Evolutionary conservation across 2,329 filamentous ascomycete genomes (phyloP).

Genomic region (Colletotrichum orbiculare): DNA sequence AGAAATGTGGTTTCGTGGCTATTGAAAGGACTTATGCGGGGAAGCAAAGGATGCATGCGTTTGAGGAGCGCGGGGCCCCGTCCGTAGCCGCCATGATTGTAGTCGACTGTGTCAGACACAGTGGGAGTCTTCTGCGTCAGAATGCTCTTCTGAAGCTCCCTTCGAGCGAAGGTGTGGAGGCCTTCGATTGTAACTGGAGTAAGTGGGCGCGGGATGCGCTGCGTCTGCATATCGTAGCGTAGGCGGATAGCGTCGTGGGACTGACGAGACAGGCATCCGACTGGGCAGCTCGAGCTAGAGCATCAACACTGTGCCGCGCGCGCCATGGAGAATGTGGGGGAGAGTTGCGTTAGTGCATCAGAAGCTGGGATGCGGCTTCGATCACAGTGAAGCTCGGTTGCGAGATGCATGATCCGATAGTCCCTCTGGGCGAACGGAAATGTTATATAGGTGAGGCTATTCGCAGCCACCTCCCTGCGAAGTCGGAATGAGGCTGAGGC

Average conservation of each 20-base stretch:
- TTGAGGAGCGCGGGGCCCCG: slow-evolving; percentile 34
- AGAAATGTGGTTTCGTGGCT: not conserved
- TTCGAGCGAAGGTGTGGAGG: slow-evolving; percentile 37
- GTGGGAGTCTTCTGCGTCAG: slow-evolving; percentile 22
- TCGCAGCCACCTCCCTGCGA: slow-evolving; percentile 32
- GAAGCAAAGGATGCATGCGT: slow-evolving; percentile 24
- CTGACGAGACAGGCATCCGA: slow-evolving; percentile 7
- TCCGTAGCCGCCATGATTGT: slow-evolving; percentile 11
- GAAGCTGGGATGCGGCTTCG: not conserved
- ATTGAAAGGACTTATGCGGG: slow-evolving; percentile 27
- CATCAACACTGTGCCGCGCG: slow-evolving; percentile 10
- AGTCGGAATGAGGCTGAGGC: slow-evolving; percentile 14
- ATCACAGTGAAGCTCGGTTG: slow-evolving; percentile 5
- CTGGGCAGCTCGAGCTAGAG: not conserved
- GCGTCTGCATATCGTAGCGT: slow-evolving; percentile 1
- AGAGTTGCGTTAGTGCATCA: slow-evolving; percentile 1
- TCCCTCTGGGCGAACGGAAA: slow-evolving; percentile 36
- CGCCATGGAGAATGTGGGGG: slow-evolving; percentile 19
- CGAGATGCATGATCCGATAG: slow-evolving; percentile 35
- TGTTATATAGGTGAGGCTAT: slow-evolving; percentile 27
- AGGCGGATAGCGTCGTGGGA: slow-evolving; percentile 8
- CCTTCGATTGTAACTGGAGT: slow-evolving; percentile 11
- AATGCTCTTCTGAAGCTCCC: slow-evolving; percentile 25
- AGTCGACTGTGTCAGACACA: slow-evolving; percentile 18
- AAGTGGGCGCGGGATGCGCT: slow-evolving; percentile 3